phyloP scores from a whole-genome alignment of 148 eudicot species.

The Arbutus unedo region DNA sequence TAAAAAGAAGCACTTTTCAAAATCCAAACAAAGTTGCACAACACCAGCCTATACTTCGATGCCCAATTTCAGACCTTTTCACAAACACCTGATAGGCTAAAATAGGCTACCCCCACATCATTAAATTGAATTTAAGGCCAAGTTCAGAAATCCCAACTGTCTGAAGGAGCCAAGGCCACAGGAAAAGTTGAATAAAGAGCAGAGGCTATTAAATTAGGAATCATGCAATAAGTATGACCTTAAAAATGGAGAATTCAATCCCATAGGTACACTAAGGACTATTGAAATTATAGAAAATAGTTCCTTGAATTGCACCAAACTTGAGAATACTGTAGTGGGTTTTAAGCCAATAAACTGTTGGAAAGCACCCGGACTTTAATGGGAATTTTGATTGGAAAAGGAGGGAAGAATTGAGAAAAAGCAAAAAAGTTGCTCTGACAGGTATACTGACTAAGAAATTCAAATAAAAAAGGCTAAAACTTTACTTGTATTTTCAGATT shows the following conservation, averaged over 20 bases:
- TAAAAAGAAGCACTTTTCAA: neutral
- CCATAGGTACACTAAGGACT: neutral
- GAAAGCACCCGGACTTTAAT: conserved; percentile 5
- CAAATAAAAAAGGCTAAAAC: neutral
- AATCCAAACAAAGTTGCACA: neutral
- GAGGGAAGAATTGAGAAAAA: conserved; percentile 28
- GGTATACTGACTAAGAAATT: neutral
- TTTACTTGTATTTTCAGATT: conserved; percentile 4
- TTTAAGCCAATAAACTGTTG: neutral
- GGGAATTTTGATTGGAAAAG: conserved; percentile 14
- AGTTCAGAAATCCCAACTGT: conserved; percentile 3
- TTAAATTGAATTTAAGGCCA: conserved; percentile 10
- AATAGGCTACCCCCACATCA: conserved; percentile 3
- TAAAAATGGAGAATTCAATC: neutral
- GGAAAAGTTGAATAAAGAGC: neutral
- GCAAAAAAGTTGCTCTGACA: neutral
- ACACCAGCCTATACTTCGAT: neutral
- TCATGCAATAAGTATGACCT: conserved; percentile 9
- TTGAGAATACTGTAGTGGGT: conserved; percentile 2
- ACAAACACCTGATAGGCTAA: neutral
- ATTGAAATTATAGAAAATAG: neutral
- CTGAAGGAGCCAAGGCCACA: conserved; percentile 3
- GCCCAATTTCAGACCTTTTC: neutral
- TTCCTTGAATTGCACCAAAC: neutral
- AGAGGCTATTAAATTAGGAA: neutral